These are phyloP conservation scores for Penstemon newberryi DNA, from an alignment of 257 asterid species.

Conservation along the genomic window DNA sequence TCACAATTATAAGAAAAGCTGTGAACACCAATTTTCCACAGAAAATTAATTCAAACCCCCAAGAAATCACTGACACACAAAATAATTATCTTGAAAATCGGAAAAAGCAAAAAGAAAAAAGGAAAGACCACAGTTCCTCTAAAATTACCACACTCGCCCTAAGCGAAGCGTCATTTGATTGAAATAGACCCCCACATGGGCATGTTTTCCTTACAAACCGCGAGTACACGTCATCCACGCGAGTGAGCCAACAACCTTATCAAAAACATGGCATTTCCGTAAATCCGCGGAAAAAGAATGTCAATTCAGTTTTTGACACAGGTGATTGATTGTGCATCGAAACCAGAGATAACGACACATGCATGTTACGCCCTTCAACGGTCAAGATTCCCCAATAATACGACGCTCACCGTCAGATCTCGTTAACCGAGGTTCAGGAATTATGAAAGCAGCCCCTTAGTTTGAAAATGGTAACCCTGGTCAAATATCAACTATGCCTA, in stretches of 20 bases:
- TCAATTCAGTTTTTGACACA: slow-evolving; percentile 37
- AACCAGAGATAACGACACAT: slow-evolving; percentile 44
- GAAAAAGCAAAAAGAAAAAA: neutral
- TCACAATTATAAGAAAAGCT: slow-evolving; percentile 15
- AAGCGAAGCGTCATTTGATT: neutral
- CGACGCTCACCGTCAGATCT: slow-evolving; percentile 27
- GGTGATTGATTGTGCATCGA: slow-evolving; percentile 31
- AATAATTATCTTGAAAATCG: slow-evolving; percentile 31
- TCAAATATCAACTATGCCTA: slow-evolving; percentile 27
- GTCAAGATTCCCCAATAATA: slow-evolving; percentile 31
- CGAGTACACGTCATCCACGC: slow-evolving; percentile 1
- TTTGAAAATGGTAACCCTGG: slow-evolving; percentile 25
- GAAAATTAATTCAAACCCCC: neutral
- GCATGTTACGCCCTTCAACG: slow-evolving; percentile 39
- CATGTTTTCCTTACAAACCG: neutral
- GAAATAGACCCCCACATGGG: slow-evolving; percentile 31
- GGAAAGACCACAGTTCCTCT: too few relatives aligned
- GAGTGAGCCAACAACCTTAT: slow-evolving; percentile 32
- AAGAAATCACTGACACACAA: slow-evolving; percentile 27
- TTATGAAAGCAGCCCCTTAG: neutral
- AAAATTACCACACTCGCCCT: neutral
- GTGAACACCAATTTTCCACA: slow-evolving; percentile 26
- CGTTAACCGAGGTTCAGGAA: neutral
- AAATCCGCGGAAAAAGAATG: neutral
- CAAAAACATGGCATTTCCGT: slow-evolving; percentile 23